A percentile compares a stretch with the other conserved stretches of the same genome.
phyloP scores from a whole-genome alignment of 352 stramenopile species.

The Phytophthora syringae region DNA sequence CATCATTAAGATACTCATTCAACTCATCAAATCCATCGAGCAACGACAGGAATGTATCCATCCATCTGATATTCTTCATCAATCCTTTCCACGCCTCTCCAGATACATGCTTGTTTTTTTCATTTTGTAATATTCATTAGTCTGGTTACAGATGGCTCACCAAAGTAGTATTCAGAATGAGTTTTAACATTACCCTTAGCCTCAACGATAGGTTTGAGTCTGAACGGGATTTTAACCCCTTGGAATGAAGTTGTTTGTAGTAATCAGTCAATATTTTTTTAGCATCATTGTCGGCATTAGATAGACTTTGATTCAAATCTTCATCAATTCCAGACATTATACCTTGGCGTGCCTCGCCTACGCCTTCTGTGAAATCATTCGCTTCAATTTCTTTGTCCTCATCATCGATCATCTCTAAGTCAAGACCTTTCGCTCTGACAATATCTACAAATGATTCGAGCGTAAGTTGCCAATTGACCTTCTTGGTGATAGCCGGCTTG shows the following conservation, averaged over 20 bases:
- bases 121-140: slow-evolving; percentile 25
- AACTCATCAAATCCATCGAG: slow-evolving; percentile 26
- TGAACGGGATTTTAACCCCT: slow-evolving; percentile 23
- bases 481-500: slow-evolving; percentile 19
- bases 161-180: slow-evolving; percentile 28
- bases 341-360: slow-evolving; percentile 18
- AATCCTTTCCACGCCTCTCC: slow-evolving; percentile 19
- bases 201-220: slow-evolving; percentile 26
- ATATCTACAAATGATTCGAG: slow-evolving; percentile 25
- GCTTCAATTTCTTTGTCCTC: too few species aligned
- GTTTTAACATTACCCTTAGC: slow-evolving; percentile 17
- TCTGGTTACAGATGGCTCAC: slow-evolving; percentile 24
- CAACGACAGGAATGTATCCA: slow-evolving; percentile 25
- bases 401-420: too few species aligned
- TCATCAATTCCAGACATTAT: slow-evolving; percentile 22
- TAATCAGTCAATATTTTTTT: slow-evolving; percentile 27
- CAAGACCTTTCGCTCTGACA: slow-evolving; percentile 18
- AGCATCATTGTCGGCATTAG: slow-evolving; percentile 29
- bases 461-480: slow-evolving; percentile 21
- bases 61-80: slow-evolving; percentile 30
- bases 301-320: slow-evolving; percentile 19
- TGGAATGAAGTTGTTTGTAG: slow-evolving; percentile 16
- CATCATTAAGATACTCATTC: slow-evolving; percentile 21
- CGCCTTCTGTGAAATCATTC: slow-evolving; percentile 13
- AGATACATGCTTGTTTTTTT: slow-evolving; percentile 24